phyloP scores from a whole-genome alignment of 176 grass and related monocot species.

The Neostapfia colusana region DNA sequence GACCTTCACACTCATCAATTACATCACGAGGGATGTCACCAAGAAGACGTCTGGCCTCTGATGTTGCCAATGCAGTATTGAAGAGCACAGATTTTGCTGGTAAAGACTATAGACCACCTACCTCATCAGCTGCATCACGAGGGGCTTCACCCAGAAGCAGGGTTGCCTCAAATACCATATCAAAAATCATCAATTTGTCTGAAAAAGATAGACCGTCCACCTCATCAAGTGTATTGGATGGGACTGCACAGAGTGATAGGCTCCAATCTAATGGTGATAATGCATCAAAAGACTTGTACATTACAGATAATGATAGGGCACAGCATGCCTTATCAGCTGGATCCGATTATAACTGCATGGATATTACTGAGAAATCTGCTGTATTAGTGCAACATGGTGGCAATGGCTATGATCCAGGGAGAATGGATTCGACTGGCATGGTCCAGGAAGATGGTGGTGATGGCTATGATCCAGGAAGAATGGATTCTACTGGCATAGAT shows the following conservation, averaged over 20 bases:
- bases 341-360: conserved; percentile 8
- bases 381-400: conserved; percentile 18
- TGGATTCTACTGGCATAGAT: conserved; percentile 24
- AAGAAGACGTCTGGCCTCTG: conserved; percentile 23
- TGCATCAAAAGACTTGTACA: conserved; percentile 20
- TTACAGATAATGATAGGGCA: conserved; percentile 9
- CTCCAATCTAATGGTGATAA: conserved; percentile 9
- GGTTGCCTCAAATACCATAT: conserved; percentile 24
- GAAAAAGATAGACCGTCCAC: conserved; percentile 33
- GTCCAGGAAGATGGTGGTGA: conserved; percentile 25
- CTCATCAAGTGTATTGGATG: conserved; percentile 21
- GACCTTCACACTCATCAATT: conserved; percentile 2
- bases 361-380: conserved; percentile 30
- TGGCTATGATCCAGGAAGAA: conserved; percentile 44
- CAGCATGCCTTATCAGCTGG: conserved; percentile 18
- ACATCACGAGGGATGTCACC: conserved; percentile 31
- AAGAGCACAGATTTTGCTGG: conserved; percentile 37
- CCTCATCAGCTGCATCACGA: conserved; percentile 31
- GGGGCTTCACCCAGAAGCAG: conserved; percentile 46
- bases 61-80: conserved; percentile 2
- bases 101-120: conserved; percentile 39
- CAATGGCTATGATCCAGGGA: conserved; percentile 38
- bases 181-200: conserved; percentile 26
- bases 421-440: conserved; percentile 21
- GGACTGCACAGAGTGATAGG: conserved; percentile 6